Base-by-base conservation (phyloP, 148 eudicot species). In the Heliosperma pusillum region DNA sequence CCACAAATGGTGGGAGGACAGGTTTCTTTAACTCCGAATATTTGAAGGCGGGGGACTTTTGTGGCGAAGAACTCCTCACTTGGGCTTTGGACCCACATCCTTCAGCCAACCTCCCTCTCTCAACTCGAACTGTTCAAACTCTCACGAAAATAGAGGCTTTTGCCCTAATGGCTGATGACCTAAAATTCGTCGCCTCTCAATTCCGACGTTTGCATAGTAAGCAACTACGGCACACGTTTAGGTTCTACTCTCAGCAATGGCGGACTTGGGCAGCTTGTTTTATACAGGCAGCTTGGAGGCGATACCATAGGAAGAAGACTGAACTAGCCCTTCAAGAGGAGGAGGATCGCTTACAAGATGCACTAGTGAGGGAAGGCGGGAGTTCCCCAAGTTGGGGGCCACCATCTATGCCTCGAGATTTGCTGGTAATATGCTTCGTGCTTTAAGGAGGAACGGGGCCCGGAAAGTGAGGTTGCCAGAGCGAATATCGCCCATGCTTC, bases 191-290 rank as follows among this genome's bases (percentile, higher is more conserved):
- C 4, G 91, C 98, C 42, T 85, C 93, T 7, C 98, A 95, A 52
- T 95, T 90, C 81, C 70, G 97, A 74, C 70, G 92, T 25, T 89
- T 92, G 36, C 97, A 92, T 70, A 92, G 93, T 80, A 95, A 88
- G 84, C 93, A 89, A 74, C 85, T 95, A 29, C 88, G 92, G 0
- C 97, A 95, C 73, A 88, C 97, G 16, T 95, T 92, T 66, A 83
- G 96, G 80, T 85, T 87, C 76, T 88, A 88, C 84, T 95, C 98
- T 2, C 93, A 88, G 73, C 97, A 95, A 16, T 95, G 98, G 98
- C 83, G 93, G 82, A 90, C 98, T 3, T 92, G 98, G 98, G 98
- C 97, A 0, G 98, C 98, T 24, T 90, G 97, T 78, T 95, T 87
- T 63, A 84, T 91, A 72, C 98, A 94, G 77, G 96, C 89, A 4